Evolutionary conservation across 208 protist genomes (phyloP), one percentile per base, ranked within the genome.

Genomic region (Leishmania tropica): DNA sequence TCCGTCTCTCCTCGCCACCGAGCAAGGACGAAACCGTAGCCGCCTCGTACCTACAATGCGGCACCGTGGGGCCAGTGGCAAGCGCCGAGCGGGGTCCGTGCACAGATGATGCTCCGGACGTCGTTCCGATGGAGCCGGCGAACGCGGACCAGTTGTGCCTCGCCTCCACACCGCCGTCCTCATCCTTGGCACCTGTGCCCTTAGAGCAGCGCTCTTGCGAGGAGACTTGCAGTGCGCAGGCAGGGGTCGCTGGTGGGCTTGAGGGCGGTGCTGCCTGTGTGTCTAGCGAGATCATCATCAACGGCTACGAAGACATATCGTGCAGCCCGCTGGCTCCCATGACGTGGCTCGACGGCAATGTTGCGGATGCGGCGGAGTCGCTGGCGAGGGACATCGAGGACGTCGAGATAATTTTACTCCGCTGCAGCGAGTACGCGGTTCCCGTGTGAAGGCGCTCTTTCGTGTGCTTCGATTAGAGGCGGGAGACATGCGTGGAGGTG

Each of bases 401-500:
- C 21, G 40, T 68, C 58, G 88, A 91, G 76, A 83, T 91, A 56
- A 64, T 85, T 42, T 45, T 91, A 1, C 75, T 91, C 37, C 81
- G 88, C 2, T 87, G 76, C 31, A 78, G 72, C 15, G 68, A 60
- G 6, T 91, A 85, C 71, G 70, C 79, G 47, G 77, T 91, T 62
- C 88, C 87, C 42, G 19, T 80, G 28, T 78, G n/a, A 60, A 21
- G 13, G 51, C 0, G 24, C 31, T 47, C 17, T 10, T 24, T 19
- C 65, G 47, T 24, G 24, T n/a, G 24, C 56, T 24, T 62, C 8
- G 21, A 8, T n/a, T n/a, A n/a, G 24, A 11, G 56, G 31, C 3
- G 24, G 24, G 56, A 24, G 56, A 11, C 24, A 62, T 62, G 56
- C 24, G 2, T n/a, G 56, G 7, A n/a, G 24, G 56, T 31, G 24